phyloP scores from a whole-genome alignment of 116 monocot genomes.

The Cymodocea nodosa region DNA sequence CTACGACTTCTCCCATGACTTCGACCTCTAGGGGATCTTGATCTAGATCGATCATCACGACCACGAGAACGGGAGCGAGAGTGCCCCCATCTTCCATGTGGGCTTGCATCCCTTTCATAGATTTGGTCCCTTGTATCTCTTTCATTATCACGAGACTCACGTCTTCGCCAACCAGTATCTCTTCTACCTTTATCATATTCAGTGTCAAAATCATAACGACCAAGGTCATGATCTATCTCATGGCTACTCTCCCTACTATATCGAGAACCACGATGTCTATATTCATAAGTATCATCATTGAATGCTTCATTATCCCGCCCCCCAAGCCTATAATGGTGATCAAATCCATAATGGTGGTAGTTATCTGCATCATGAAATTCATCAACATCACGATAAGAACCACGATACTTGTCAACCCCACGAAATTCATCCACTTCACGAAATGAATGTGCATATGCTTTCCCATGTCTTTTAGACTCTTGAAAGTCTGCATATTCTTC shows the following conservation, averaged over 20 bases:
- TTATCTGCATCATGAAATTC: slow-evolving; percentile 42
- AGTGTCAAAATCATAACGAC: slow-evolving; percentile 63
- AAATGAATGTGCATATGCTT: slow-evolving; percentile 29
- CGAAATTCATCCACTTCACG: slow-evolving; percentile 45
- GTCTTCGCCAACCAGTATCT: slow-evolving; percentile 55
- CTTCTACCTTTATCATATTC: slow-evolving; percentile 70
- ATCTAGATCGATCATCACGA: slow-evolving; percentile 69
- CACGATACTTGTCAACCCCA: slow-evolving; percentile 42
- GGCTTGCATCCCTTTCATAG: slow-evolving; percentile 64
- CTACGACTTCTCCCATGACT: slow-evolving; percentile 60
- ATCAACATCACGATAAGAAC: slow-evolving; percentile 30
- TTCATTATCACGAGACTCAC: slow-evolving; percentile 59
- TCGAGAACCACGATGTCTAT: slow-evolving; percentile 24
- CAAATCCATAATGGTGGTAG: slow-evolving; percentile 57
- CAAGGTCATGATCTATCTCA: slow-evolving; percentile 57
- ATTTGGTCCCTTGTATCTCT: slow-evolving; percentile 43
- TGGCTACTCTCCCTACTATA: slow-evolving; percentile 50
- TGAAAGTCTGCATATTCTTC: slow-evolving; percentile 47
- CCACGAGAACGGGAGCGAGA: slow-evolving; percentile 51
- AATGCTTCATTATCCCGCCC: slow-evolving; percentile 41
- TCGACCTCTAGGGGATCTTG: slow-evolving; percentile 73
- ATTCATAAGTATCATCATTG: slow-evolving; percentile 39
- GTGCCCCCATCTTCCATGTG: slow-evolving; percentile 39
- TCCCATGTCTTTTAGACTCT: slow-evolving; percentile 54
- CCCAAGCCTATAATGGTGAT: slow-evolving; percentile 44